Evolutionary conservation across 192 early-diverging fungal genomes (phyloP), one percentile per base, ranked within the genome.

Genomic region (Coemansia biformis): DNA sequence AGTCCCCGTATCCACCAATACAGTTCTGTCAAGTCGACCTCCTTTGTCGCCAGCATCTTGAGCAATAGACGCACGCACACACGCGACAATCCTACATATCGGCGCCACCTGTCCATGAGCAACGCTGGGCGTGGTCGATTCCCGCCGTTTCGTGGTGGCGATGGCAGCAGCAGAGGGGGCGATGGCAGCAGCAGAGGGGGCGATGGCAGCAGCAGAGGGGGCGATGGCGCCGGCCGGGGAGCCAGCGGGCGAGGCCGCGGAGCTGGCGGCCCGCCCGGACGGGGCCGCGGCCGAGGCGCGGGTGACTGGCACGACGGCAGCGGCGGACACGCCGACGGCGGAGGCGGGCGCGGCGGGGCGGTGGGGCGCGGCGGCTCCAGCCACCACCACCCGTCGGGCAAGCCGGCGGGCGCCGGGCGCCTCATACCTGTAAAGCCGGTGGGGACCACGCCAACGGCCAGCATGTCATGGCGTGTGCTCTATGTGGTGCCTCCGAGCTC

Each of bases 81-180:
- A n/a, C n/a, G n/a, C n/a, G n/a, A n/a, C n/a, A n/a, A n/a, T n/a
- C n/a, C n/a, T n/a, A n/a, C n/a, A n/a, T n/a, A n/a, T n/a, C n/a
- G n/a, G 8, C 13, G 76, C 76, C 1, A 85, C 86, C 49, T 87
- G 84, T 36, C 78, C 29, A 30, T 47, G 45, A 57, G 41, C 18
- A 46, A 47, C 1, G 43, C 19, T 29, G 33, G 43, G 22, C 57
- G 57, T 18, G 57, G 57, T 6, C 43, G 57, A 19, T 43, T 36
- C 31, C 40, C 50, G 48, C 43, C 57, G 13, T 59, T 46, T 21
- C 46, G 57, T 15, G 48, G 57, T 8, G 35, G 38, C 26, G 34
- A 38, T 22, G 18, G 42, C 5, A 13, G 19, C 18, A 42, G 53
- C 8, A 26, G 49, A 12, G 28, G 26, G 3, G 36, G 49, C 2